Evolutionary conservation across 1,139 yeast genomes (phyloP).

Genomic region (Magnusiomyces suaveolens): DNA sequence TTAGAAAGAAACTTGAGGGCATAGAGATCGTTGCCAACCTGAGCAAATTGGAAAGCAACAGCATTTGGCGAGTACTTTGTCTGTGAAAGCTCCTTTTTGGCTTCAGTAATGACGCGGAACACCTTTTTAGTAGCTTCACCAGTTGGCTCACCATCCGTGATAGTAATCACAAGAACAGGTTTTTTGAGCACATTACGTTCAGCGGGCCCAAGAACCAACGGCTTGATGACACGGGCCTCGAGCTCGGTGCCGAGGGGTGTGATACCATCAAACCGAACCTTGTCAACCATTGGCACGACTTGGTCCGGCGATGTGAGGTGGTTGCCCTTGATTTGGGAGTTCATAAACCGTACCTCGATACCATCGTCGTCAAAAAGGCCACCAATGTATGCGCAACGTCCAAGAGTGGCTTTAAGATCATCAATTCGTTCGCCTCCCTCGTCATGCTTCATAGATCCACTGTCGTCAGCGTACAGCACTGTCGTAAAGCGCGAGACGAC

Average conservation of each 20-base stretch:
- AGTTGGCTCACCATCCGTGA: conserved; percentile 31
- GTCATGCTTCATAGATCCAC: conserved; percentile 31
- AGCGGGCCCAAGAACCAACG: conserved; percentile 25
- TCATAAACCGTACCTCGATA: conserved; percentile 28
- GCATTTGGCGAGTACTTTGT: conserved; percentile 27
- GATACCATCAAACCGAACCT: conserved; percentile 25
- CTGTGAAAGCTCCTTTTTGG: conserved; percentile 21
- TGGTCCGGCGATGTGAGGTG: conserved; percentile 20
- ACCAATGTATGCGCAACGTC: conserved; percentile 26
- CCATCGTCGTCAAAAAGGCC: conserved; percentile 28
- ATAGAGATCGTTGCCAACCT: conserved; percentile 28
- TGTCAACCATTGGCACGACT: conserved; percentile 23
- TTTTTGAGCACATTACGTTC: conserved; percentile 20
- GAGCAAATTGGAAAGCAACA: conserved; percentile 29
- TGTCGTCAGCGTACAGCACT: conserved; percentile 28
- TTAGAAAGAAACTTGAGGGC: conserved; percentile 26
- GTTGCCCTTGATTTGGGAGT: conserved; percentile 24
- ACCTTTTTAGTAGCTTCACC: conserved; percentile 25
- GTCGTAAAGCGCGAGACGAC: conserved; percentile 28
- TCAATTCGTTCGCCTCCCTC: conserved; percentile 30
- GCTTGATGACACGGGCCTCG: conserved; percentile 24
- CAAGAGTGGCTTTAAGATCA: conserved; percentile 26
- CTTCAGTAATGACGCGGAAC: conserved; percentile 21
- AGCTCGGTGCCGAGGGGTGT: conserved; percentile 28
- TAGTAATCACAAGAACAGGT: conserved; percentile 27